Conservation (phyloP, 768 basidiomycete species). For the Lyophyllum semitale region DNA sequence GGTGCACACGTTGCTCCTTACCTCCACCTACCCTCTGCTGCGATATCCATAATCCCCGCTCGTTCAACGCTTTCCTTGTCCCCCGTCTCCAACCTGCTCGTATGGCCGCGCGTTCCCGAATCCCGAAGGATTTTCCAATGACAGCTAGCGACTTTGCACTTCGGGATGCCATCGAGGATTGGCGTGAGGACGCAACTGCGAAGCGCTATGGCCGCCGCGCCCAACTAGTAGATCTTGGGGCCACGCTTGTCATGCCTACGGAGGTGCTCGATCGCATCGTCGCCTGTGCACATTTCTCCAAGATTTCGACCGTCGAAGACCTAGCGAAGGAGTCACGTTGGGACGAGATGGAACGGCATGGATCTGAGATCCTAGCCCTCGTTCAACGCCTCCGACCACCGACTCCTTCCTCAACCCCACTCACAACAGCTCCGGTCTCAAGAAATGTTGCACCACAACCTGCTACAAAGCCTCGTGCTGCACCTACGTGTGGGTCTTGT, state of each 20-base stretch:
- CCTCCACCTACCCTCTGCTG: not conserved
- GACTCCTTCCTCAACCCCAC: not conserved
- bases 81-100: not conserved
- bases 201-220: not conserved
- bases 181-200: not conserved
- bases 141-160: slow-evolving; percentile 17
- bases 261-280: not conserved
- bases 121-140: slow-evolving; percentile 1
- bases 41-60: not conserved
- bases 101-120: not conserved
- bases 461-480: not conserved
- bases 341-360: not conserved
- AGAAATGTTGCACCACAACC: not conserved
- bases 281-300: not conserved
- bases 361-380: not conserved
- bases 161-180: not conserved
- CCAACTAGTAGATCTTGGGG: not conserved
- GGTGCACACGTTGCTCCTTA: not conserved
- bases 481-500: not conserved
- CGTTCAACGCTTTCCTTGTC: not conserved
- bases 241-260: not conserved
- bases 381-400: not conserved
- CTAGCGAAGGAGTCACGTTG: slow-evolving; percentile 6
- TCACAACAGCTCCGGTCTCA: not conserved
- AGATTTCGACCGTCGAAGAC: not conserved